These are phyloP conservation scores for Echites panduratus DNA, from an alignment of 257 asterid genomes.

Conservation along the genomic window DNA sequence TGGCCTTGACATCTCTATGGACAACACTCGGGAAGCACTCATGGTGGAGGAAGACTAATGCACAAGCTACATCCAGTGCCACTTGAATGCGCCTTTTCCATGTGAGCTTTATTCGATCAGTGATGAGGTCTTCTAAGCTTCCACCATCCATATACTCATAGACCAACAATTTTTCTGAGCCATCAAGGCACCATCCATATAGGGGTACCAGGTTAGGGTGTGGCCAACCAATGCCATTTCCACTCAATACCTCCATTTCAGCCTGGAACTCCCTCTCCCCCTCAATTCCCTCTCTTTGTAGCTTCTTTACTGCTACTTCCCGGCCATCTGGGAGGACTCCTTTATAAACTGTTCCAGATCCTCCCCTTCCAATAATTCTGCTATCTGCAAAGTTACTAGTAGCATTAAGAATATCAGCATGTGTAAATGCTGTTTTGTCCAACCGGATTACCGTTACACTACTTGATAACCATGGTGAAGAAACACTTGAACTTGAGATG, in stretches of 20 bases:
- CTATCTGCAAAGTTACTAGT: conserved; percentile 65
- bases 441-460: conserved; percentile 66
- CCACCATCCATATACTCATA: conserved; percentile 97
- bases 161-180: conserved; percentile 76
- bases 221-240: conserved; percentile 83
- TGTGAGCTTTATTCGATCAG: conserved; percentile 40
- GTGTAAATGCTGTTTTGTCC: conserved; percentile 77
- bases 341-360: conserved; percentile 74
- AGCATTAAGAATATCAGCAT: conserved; percentile 73
- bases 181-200: conserved; percentile 84
- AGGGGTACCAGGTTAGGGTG: conserved; percentile 88
- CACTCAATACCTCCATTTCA: conserved; percentile 82
- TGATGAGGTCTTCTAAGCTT: conserved; percentile 40
- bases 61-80: conserved; percentile 73
- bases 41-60: conserved; percentile 74
- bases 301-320: conserved; percentile 79
- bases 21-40: conserved; percentile 81
- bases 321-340: conserved; percentile 81
- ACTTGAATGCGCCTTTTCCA: conserved; percentile 64
- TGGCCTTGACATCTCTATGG: conserved; percentile 88
- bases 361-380: conserved; percentile 85
- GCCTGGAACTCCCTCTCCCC: conserved; percentile 87
- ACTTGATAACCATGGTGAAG: conserved; percentile 69
- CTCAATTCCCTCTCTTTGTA: conserved; percentile 68
- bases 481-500: conserved; percentile 44